phyloP scores from a whole-genome alignment of 1,139 yeast species.

The Yamadazyma atlantica region DNA sequence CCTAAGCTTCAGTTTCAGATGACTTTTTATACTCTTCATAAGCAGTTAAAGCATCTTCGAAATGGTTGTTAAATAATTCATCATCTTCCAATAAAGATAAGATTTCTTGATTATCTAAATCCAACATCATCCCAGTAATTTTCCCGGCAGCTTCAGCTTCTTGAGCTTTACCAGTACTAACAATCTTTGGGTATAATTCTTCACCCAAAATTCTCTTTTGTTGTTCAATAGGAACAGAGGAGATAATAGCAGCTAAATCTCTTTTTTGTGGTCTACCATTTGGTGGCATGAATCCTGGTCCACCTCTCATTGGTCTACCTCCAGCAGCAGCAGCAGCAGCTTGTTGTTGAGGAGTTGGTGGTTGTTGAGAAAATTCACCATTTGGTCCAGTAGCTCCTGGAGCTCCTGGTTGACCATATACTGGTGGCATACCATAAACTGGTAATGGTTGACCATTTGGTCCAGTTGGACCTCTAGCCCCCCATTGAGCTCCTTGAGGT shows the following conservation, averaged over 20 bases:
- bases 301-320: conserved; percentile 17
- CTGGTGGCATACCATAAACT: conserved; percentile 84
- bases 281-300: conserved; percentile 43
- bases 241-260: conserved; percentile 58
- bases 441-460: conserved; percentile 82
- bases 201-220: conserved; percentile 98
- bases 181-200: conserved; percentile 93
- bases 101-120: conserved; percentile 91
- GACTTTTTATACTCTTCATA: conserved; percentile 78
- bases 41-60: conserved; percentile 93
- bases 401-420: conserved; percentile 40
- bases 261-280: conserved; percentile 42
- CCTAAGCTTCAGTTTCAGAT: conserved; percentile 27
- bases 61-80: conserved; percentile 85
- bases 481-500: conserved; percentile 66
- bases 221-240: conserved; percentile 75
- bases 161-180: conserved; percentile 80
- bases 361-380: conserved; percentile 25
- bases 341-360: conserved; percentile 19
- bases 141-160: conserved; percentile 97
- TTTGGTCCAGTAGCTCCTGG: conserved; percentile 19
- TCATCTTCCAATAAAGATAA: conserved; percentile 87
- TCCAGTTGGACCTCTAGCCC: conserved; percentile 59
- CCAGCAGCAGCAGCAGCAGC: conserved; percentile 4
- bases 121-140: conserved; percentile 98